These are phyloP conservation scores for Pythium graminicola DNA, from an alignment of 352 stramenopile genomes.

Conservation along the genomic window DNA sequence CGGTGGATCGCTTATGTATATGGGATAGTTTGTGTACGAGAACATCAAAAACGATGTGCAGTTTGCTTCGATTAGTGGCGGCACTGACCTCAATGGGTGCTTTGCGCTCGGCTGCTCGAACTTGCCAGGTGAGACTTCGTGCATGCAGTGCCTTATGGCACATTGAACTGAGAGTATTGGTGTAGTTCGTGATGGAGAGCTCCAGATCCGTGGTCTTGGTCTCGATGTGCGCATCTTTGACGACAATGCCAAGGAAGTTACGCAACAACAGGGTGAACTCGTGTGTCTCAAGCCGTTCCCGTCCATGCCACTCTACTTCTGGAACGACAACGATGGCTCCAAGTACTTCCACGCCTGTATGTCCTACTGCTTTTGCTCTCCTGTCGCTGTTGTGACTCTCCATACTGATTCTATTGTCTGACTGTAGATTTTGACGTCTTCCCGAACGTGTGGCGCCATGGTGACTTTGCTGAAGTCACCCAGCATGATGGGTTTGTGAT, in stretches of 20 bases:
- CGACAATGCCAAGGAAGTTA: conserved; percentile 46
- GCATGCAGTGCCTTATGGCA: neutral
- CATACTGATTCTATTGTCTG: neutral
- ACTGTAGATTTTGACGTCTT: conserved; percentile 72
- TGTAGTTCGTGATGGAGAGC: conserved; percentile 62
- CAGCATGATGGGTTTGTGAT: conserved; percentile 59
- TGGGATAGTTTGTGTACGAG: conserved; percentile 63
- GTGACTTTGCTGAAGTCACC: conserved; percentile 74
- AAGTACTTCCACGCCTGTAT: conserved; percentile 75
- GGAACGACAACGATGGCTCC: conserved; percentile 60
- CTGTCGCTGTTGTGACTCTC: neutral
- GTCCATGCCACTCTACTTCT: conserved; percentile 80
- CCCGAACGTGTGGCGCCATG: conserved; percentile 69
- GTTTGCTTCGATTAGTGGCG: conserved; percentile 76
- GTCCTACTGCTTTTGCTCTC: conserved; percentile 32
- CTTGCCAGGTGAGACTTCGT: conserved; percentile 35
- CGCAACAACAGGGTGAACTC: conserved; percentile 49
- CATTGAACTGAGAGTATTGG: neutral
- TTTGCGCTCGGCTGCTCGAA: conserved; percentile 72
- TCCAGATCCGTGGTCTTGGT: conserved; percentile 73
- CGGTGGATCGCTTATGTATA: no score
- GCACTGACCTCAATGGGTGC: conserved; percentile 79
- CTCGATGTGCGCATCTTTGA: conserved; percentile 74
- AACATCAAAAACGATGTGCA: conserved; percentile 71
- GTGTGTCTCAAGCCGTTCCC: conserved; percentile 76